Evolutionary conservation across 352 stramenopile species (phyloP).

Genomic region (Pythium apleroticum): DNA sequence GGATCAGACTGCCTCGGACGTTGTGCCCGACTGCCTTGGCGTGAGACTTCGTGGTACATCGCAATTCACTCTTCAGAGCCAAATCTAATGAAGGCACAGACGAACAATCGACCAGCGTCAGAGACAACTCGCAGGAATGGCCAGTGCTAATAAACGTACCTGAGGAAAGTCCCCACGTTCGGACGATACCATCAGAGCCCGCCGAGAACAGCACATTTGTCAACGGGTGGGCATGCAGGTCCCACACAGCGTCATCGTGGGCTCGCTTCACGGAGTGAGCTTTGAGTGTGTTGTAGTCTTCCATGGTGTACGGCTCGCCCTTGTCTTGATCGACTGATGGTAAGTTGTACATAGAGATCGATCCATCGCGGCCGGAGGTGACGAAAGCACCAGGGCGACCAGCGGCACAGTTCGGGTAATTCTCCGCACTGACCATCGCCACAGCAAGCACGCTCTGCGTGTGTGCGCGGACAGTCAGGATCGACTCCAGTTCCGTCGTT

Average conservation of each 20-base stretch:
- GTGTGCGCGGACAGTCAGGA: conserved; percentile 75
- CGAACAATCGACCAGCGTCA: not conserved
- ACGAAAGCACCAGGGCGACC: conserved; percentile 60
- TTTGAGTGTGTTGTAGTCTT: conserved; percentile 75
- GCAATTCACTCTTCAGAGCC: conserved; percentile 71
- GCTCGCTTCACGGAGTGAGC: conserved; percentile 67
- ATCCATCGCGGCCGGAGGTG: conserved; percentile 76
- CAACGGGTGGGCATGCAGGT: conserved; percentile 77
- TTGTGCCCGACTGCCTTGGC: conserved; percentile 55
- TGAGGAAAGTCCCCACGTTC: conserved; percentile 73
- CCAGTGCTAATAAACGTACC: conserved; percentile 34
- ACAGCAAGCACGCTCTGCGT: conserved; percentile 73
- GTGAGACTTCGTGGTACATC: conserved; percentile 50
- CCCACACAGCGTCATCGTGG: conserved; percentile 83
- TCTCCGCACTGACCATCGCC: conserved; percentile 73
- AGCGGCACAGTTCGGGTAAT: conserved; percentile 53
- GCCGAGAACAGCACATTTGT: conserved; percentile 84
- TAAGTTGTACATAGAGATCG: conserved; percentile 67
- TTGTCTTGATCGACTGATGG: conserved; percentile 60
- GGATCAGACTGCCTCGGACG: conserved; percentile 51
- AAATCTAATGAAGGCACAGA: conserved; percentile 42
- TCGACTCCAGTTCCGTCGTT: conserved; percentile 72
- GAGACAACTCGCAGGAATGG: not conserved
- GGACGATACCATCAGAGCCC: conserved; percentile 73
- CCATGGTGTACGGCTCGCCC: conserved; percentile 62